A percentile compares a stretch with the other conserved stretches of the same genome.
phyloP scores from a whole-genome alignment of 2,329 filamentous ascomycete genomes.

The Teratosphaeria viscida region DNA sequence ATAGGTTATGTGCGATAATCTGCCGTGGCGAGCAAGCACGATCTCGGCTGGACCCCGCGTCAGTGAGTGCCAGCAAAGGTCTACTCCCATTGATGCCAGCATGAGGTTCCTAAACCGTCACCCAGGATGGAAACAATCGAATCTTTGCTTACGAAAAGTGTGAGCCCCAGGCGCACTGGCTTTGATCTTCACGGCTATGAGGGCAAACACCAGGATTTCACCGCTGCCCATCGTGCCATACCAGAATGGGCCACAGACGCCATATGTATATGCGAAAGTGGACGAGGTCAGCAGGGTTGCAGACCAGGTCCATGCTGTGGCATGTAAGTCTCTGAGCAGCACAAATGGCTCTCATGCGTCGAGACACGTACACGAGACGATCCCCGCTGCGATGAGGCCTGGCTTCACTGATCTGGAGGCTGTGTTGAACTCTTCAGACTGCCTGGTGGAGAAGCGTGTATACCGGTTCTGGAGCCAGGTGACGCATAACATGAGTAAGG shows the following conservation, averaged over 20 bases:
- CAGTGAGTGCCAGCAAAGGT: background rate
- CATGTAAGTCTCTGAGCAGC: background rate
- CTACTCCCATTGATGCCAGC: background rate
- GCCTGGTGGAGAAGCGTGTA: conserved; percentile 16
- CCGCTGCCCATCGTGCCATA: conserved; percentile 36
- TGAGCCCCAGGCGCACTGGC: conserved; percentile 31
- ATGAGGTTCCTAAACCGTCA: background rate
- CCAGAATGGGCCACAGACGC: conserved; percentile 29
- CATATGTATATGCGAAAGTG: conserved; percentile 29
- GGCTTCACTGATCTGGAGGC: conserved; percentile 80
- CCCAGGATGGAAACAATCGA: too few species aligned
- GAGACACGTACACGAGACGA: conserved; percentile 46
- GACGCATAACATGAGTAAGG: conserved; percentile 30
- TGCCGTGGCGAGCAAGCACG: conserved; percentile 29
- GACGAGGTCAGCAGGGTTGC: conserved; percentile 26
- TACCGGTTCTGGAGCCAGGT: conserved; percentile 34
- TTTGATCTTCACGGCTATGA: conserved; percentile 35
- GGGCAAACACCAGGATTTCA: conserved; percentile 35
- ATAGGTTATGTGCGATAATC: conserved; percentile 17
- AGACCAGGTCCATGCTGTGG: conserved; percentile 65
- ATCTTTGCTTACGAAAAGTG: conserved; percentile 19
- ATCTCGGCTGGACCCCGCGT: conserved; percentile 25
- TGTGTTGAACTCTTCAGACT: conserved; percentile 72
- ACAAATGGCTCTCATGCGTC: too few species aligned
- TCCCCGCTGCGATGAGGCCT: conserved; percentile 73